Conservation (phyloP, 495 filamentous ascomycete species). For the Neurospora sp. region DNA sequence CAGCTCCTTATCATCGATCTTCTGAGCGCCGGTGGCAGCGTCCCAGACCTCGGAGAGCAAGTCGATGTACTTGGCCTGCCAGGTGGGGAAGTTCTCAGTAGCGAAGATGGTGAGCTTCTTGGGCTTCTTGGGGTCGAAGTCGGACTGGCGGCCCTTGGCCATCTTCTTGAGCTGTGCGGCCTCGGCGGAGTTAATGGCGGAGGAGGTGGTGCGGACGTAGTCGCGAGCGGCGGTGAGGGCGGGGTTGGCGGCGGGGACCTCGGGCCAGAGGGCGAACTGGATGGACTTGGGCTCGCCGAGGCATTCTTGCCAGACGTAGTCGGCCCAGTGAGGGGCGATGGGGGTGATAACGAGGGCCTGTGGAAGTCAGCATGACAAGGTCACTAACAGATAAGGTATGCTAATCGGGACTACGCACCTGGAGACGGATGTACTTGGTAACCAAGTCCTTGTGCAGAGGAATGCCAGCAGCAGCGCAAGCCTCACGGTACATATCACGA, state of each 20-base stretch:
- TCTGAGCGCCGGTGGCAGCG: conserved; percentile 28
- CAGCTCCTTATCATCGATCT: conserved; percentile 68
- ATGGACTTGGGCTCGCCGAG: conserved; percentile 66
- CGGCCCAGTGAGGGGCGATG: conserved; percentile 88
- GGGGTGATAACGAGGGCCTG: conserved; percentile 39
- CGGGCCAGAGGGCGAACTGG: conserved; percentile 71
- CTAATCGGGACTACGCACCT: conserved; percentile 29
- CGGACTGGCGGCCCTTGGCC: conserved; percentile 71
- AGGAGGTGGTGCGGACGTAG: conserved; percentile 67
- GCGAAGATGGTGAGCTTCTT: conserved; percentile 87
- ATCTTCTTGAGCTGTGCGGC: conserved; percentile 69
- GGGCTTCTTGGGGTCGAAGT: conserved; percentile 79
- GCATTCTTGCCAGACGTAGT: conserved; percentile 87
- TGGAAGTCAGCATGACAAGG: conserved; percentile 49
- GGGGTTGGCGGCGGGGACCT: conserved; percentile 49
- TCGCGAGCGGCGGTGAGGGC: conserved; percentile 63
- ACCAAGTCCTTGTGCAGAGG: conserved; percentile 76
- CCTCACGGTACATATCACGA: conserved; percentile 86
- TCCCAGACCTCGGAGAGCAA: conserved; percentile 55
- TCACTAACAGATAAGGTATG: not conserved
- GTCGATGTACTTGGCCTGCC: conserved; percentile 89
- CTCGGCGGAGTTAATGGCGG: conserved; percentile 81
- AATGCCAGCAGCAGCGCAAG: conserved; percentile 57
- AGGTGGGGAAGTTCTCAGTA: conserved; percentile 66
- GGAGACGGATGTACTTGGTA: conserved; percentile 72